Conservation (phyloP, 2,329 filamentous ascomycete genomes). For the Beauveria sp. region DNA sequence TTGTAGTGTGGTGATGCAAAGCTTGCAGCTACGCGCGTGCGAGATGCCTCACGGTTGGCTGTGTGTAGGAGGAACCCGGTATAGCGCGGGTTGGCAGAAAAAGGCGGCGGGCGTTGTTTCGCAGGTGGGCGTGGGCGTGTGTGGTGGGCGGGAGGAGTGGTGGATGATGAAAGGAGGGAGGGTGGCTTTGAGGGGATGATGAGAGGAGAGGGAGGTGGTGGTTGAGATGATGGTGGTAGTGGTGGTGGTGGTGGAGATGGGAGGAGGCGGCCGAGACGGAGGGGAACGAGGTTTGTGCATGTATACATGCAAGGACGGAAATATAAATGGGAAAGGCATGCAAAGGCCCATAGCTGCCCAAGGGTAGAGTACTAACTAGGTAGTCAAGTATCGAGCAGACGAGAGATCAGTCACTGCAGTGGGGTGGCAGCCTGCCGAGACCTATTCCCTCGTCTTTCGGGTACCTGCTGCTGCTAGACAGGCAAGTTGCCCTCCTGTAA, state of each 20-base stretch:
- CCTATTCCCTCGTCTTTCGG: too few relatives aligned
- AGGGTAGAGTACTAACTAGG: not conserved
- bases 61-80: not conserved
- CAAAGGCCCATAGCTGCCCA: not conserved
- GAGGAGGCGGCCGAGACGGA: slow-evolving; percentile 9
- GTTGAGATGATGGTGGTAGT: slow-evolving; percentile 17
- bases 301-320: slow-evolving; percentile 9
- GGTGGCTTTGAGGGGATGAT: not conserved
- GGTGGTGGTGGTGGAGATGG: slow-evolving; percentile 18
- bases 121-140: slow-evolving; percentile 8
- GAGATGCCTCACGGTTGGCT: slow-evolving; percentile 9
- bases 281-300: slow-evolving; percentile 9
- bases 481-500: not conserved
- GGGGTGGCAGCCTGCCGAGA: too few relatives aligned
- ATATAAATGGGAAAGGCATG: slow-evolving; percentile 7
- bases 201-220: slow-evolving; percentile 11
- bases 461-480: not conserved
- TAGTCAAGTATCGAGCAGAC: too few relatives aligned
- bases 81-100: not conserved
- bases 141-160: slow-evolving; percentile 13
- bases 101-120: not conserved
- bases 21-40: slow-evolving; percentile 11
- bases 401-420: too few relatives aligned
- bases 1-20: slow-evolving; percentile 6
- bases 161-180: slow-evolving; percentile 15